phyloP scores from a whole-genome alignment of 257 asterid species.

The Leonotis leonurus region DNA sequence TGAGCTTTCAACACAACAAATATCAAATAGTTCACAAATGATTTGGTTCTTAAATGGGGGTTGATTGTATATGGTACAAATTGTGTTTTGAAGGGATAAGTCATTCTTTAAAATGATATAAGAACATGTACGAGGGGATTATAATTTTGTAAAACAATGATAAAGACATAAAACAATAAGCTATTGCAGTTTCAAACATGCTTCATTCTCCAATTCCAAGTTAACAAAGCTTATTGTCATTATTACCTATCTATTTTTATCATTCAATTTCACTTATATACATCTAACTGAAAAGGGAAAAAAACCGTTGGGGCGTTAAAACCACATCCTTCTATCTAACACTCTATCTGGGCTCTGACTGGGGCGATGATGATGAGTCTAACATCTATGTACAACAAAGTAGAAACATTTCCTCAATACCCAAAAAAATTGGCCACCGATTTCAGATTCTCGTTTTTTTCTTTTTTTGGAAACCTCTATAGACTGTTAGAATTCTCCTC shows the following conservation, averaged over 20 bases:
- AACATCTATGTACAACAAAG: conserved; percentile 21
- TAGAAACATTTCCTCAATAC: not conserved
- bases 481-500: conserved; percentile 28
- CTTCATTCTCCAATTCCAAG: conserved; percentile 14
- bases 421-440: conserved; percentile 11
- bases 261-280: conserved; percentile 10
- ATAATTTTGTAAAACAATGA: too few relatives aligned
- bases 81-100: too few relatives aligned
- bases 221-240: not conserved
- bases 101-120: too few relatives aligned
- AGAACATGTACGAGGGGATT: too few relatives aligned
- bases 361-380: conserved; percentile 4
- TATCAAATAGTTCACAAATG: too few relatives aligned
- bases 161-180: not conserved
- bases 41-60: too few relatives aligned
- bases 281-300: not conserved
- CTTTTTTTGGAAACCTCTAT: too few relatives aligned
- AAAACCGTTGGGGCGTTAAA: not conserved
- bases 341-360: not conserved
- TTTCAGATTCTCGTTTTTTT: conserved; percentile 10
- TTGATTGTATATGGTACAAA: too few relatives aligned
- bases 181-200: not conserved
- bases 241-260: not conserved
- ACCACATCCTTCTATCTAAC: not conserved
- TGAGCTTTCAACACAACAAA: too few relatives aligned